A percentile compares a stretch with the other conserved stretches of the same genome.
phyloP scores from a whole-genome alignment of 2,329 filamentous ascomycete genomes.

The Tolypocladium inflatum region DNA sequence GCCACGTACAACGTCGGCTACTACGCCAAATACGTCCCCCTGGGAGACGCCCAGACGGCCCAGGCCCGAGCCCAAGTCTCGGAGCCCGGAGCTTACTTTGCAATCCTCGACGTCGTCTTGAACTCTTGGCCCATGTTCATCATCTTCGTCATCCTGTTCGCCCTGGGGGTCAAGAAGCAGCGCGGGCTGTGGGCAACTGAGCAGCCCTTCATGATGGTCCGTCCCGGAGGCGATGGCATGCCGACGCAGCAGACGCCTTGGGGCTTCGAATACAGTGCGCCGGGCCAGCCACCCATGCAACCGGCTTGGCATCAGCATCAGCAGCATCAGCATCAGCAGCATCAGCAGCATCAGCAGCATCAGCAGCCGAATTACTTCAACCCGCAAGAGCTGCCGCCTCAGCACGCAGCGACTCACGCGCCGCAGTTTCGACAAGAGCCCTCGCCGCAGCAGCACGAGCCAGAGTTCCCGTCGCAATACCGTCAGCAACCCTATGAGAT shows the following conservation, averaged over 20 bases:
- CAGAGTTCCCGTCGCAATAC: neutral
- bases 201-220: conserved; percentile 5
- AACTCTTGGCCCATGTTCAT: conserved; percentile 14
- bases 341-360: neutral
- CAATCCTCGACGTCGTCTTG: conserved; percentile 14
- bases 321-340: neutral
- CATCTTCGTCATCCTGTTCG: conserved; percentile 15
- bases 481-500: neutral
- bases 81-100: conserved; percentile 1
- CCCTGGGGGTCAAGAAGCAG: conserved; percentile 13
- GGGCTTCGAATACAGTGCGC: conserved; percentile 9
- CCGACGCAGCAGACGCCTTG: conserved; percentile 7
- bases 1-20: conserved; percentile 13
- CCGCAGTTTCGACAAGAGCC: neutral
- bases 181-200: conserved; percentile 17
- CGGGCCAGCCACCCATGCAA: conserved; percentile 5
- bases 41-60: neutral
- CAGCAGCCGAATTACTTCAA: neutral
- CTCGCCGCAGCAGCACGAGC: neutral
- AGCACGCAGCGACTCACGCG: neutral
- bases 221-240: neutral
- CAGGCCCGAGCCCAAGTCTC: neutral
- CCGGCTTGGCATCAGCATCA: conserved; percentile 1
- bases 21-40: conserved; percentile 3
- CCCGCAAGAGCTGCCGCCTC: conserved; percentile 1